Percentiles rank a stretch among this genome's conserved stretches.
Evolutionary conservation across 305 asterid species (phyloP).

Genomic region (Rubia tinctorum): DNA sequence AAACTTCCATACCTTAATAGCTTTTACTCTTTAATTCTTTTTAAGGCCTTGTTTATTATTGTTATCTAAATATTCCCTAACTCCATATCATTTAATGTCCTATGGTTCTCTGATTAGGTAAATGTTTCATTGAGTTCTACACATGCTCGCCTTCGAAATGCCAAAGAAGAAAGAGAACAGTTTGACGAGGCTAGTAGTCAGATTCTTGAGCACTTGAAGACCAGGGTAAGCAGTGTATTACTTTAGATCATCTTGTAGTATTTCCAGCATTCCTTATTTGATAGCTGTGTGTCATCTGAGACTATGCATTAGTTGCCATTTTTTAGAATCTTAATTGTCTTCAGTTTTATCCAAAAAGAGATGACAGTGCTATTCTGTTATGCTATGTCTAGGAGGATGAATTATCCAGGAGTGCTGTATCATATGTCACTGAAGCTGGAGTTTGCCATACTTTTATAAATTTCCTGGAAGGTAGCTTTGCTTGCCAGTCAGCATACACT

Average conservation of each 20-base stretch:
- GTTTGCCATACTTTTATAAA: slow-evolving; percentile 74
- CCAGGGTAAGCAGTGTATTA: slow-evolving; percentile 45
- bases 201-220: slow-evolving; percentile 66
- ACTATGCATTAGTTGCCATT: not conserved
- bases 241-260: not conserved
- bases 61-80: not conserved
- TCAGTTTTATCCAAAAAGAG: not conserved
- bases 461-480: slow-evolving; percentile 64
- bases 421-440: slow-evolving; percentile 75
- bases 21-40: not conserved
- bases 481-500: slow-evolving; percentile 48
- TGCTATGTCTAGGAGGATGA: slow-evolving; percentile 71
- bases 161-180: slow-evolving; percentile 88
- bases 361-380: slow-evolving; percentile 17
- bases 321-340: not conserved
- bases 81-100: slow-evolving; percentile 22
- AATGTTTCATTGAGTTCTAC: slow-evolving; percentile 54
- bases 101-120: slow-evolving; percentile 53
- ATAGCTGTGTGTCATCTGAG: not conserved
- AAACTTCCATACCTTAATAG: slow-evolving; percentile 5
- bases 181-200: slow-evolving; percentile 81
- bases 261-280: not conserved
- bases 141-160: slow-evolving; percentile 68
- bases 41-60: not conserved
- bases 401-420: slow-evolving; percentile 58